A percentile compares a stretch with the other conserved stretches of the same genome.
Evolutionary conservation across 176 grass and related monocot species (phyloP).

Genomic region (Chrysopogon serrulatus): DNA sequence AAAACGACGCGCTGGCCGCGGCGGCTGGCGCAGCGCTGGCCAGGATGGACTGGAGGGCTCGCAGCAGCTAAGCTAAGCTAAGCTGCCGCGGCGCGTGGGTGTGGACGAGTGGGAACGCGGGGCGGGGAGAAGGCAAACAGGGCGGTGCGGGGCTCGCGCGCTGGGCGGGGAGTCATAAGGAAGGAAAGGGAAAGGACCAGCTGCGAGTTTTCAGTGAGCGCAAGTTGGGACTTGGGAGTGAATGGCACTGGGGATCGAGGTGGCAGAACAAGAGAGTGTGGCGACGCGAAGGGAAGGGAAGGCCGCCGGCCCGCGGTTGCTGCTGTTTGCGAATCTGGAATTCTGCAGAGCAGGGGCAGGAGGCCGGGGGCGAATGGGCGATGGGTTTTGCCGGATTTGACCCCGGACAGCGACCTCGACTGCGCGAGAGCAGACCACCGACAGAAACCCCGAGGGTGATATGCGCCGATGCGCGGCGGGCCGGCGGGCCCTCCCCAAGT

Average conservation of each 20-base stretch:
- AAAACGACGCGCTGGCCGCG: background rate
- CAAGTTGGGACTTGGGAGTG: too few relatives aligned
- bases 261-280: too few relatives aligned
- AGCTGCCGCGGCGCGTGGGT: background rate
- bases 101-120: background rate
- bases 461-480: too few relatives aligned
- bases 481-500: background rate
- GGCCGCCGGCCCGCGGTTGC: background rate
- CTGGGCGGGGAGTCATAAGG: background rate
- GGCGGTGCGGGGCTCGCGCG: background rate
- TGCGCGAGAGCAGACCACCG: constrained; percentile 22
- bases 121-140: background rate
- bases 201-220: too few relatives aligned
- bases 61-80: too few relatives aligned
- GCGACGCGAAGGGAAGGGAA: background rate
- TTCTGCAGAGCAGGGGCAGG: background rate
- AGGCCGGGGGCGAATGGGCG: background rate
- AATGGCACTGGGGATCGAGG: background rate
- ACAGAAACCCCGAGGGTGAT: constrained; percentile 15
- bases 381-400: constrained; percentile 7
- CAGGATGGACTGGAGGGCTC: background rate
- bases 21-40: too few relatives aligned
- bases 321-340: background rate
- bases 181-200: background rate
- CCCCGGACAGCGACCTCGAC: constrained; percentile 27